A percentile compares a stretch with the other conserved stretches of the same genome.
Conservation (phyloP, 2,329 filamentous ascomycete species). For the Xylaria sp. region DNA sequence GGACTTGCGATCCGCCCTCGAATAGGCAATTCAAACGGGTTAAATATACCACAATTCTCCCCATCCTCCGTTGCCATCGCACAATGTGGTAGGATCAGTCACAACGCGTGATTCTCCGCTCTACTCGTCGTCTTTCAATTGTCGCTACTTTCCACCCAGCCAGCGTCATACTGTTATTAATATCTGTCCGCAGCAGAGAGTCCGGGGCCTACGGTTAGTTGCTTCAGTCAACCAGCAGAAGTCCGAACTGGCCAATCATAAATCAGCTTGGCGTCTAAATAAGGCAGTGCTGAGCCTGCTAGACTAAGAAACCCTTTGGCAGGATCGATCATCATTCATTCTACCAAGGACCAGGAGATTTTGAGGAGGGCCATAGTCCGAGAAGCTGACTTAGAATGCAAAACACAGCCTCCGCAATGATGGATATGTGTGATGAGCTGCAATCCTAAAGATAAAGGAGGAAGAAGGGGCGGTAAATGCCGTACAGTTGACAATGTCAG, state of each 20-base stretch:
- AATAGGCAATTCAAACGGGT: no score
- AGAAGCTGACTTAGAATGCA: not conserved
- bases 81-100: no score
- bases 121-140: no score
- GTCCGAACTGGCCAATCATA: constrained; percentile 19
- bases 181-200: not conserved
- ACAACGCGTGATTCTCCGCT: no score
- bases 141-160: no score
- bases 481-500: no score
- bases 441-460: not conserved
- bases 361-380: constrained; percentile 8
- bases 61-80: no score
- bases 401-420: constrained; percentile 3
- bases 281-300: not conserved
- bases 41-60: no score
- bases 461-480: not conserved
- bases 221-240: not conserved
- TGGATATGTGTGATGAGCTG: not conserved
- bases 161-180: constrained; percentile 8
- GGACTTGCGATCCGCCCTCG: no score
- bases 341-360: not conserved
- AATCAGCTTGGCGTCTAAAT: constrained; percentile 1
- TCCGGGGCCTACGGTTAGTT: constrained; percentile 1
- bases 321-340: not conserved
- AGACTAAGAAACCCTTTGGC: not conserved